phyloP scores from a whole-genome alignment of 1,139 yeast species.

The Pichia kudriavzevii region DNA sequence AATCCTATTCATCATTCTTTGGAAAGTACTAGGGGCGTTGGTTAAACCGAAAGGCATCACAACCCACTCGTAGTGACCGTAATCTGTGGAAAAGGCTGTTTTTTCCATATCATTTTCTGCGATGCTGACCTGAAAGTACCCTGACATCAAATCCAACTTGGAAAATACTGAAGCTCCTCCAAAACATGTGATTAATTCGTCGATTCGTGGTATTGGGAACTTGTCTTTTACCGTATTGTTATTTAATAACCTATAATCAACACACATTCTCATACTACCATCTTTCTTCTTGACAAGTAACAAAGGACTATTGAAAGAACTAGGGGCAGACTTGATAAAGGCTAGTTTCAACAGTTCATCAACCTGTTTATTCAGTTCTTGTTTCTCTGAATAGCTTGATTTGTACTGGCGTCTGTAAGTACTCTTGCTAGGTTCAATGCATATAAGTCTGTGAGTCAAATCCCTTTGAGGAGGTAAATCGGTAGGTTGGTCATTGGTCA shows the following conservation, averaged over 20 bases:
- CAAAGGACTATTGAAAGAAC: constrained; percentile 4
- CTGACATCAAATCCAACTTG: constrained; percentile 18
- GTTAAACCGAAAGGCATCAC: constrained; percentile 23
- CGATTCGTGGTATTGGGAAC: not conserved
- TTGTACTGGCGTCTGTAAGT: constrained; percentile 3
- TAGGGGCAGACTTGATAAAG: not conserved
- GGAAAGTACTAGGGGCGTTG: constrained; percentile 16
- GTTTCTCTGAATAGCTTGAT: not conserved
- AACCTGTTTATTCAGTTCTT: constrained; percentile 1
- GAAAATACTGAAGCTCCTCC: constrained; percentile 11
- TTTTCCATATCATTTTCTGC: constrained; percentile 8
- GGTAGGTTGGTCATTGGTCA: constrained; percentile 5
- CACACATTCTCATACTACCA: constrained; percentile 17
- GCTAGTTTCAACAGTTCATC: constrained; percentile 1
- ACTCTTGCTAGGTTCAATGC: not conserved
- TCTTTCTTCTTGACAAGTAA: constrained; percentile 15
- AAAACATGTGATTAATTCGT: not conserved
- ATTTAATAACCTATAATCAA: constrained; percentile 13
- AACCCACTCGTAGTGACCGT: constrained; percentile 17
- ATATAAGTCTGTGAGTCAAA: constrained; percentile 1
- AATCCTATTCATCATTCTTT: constrained; percentile 16
- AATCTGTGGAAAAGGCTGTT: constrained; percentile 5
- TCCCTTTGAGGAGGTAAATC: constrained; percentile 2
- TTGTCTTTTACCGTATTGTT: constrained; percentile 1
- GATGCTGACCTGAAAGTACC: constrained; percentile 19